These are phyloP conservation scores for Pestalotiopsis sp. DNA, from an alignment of 2,329 filamentous ascomycete species.

Conservation along the genomic window DNA sequence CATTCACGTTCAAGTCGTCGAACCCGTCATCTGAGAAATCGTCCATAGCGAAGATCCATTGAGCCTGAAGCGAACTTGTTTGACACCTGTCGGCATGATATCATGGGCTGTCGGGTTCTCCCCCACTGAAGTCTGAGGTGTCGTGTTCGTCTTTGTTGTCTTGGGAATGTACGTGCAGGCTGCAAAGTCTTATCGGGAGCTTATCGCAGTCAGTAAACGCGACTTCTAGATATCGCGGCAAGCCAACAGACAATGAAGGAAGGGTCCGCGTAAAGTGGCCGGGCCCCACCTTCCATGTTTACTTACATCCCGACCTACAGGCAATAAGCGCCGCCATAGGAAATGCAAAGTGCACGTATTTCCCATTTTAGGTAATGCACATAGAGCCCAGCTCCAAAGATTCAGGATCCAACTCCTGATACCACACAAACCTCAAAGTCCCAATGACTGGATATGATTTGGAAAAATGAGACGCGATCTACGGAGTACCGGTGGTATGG, in stretches of 20 bases:
- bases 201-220: not conserved
- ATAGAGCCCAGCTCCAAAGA: too few relatives aligned
- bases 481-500: too few relatives aligned
- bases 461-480: too few relatives aligned
- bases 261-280: not conserved
- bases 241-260: not conserved
- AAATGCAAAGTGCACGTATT: not conserved
- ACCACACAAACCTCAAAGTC: too few relatives aligned
- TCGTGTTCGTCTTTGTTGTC: not conserved
- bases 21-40: conserved; percentile 67
- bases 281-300: not conserved
- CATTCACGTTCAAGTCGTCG: conserved; percentile 60
- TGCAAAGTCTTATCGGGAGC: not conserved
- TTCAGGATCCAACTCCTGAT: too few relatives aligned
- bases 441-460: too few relatives aligned
- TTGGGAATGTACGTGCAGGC: not conserved
- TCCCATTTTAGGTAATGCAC: too few relatives aligned
- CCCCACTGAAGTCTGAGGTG: not conserved
- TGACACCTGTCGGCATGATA: conserved; percentile 2
- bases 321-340: not conserved
- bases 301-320: not conserved
- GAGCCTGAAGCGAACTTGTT: not conserved
- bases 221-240: not conserved
- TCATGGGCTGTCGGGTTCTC: not conserved
- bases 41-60: conserved; percentile 38